phyloP scores from a whole-genome alignment of 2,329 filamentous ascomycete genomes.

The Diaporthe capsici region DNA sequence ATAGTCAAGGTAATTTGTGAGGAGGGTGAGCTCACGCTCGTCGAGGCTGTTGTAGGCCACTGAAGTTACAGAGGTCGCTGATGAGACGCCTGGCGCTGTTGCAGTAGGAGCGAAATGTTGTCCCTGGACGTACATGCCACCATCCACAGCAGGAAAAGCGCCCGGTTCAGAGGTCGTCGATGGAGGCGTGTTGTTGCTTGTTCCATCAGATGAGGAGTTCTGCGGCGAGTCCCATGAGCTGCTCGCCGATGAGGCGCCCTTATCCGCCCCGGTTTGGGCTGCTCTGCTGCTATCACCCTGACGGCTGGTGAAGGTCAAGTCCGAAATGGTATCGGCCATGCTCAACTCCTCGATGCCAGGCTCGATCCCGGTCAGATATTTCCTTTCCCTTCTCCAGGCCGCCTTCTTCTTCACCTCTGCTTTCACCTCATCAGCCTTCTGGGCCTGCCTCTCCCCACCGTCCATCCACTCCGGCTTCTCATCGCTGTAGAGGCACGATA shows the following conservation, averaged over 20 bases:
- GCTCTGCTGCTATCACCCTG: neutral
- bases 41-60: constrained; percentile 9
- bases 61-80: neutral
- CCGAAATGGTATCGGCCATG: constrained; percentile 41
- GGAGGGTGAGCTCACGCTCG: constrained; percentile 36
- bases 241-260: neutral
- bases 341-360: constrained; percentile 47
- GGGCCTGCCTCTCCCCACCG: constrained; percentile 61
- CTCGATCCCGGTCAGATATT: constrained; percentile 60
- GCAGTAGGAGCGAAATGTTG: neutral
- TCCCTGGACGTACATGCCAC: constrained; percentile 16
- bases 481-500: constrained; percentile 67
- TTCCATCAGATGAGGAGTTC: constrained; percentile 2
- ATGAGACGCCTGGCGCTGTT: neutral
- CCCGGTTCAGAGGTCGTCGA: constrained; percentile 4
- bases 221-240: constrained; percentile 22
- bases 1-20: constrained; percentile 47
- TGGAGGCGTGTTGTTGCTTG: constrained; percentile 6
- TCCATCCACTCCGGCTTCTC: constrained; percentile 73
- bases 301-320: neutral
- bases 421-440: constrained; percentile 68
- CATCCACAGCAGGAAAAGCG: neutral
- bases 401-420: constrained; percentile 70
- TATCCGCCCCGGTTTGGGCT: neutral
- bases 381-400: constrained; percentile 62